Base-by-base conservation (phyloP, 1,284 basidiomycete genomes). In the Sutorius eximius region DNA sequence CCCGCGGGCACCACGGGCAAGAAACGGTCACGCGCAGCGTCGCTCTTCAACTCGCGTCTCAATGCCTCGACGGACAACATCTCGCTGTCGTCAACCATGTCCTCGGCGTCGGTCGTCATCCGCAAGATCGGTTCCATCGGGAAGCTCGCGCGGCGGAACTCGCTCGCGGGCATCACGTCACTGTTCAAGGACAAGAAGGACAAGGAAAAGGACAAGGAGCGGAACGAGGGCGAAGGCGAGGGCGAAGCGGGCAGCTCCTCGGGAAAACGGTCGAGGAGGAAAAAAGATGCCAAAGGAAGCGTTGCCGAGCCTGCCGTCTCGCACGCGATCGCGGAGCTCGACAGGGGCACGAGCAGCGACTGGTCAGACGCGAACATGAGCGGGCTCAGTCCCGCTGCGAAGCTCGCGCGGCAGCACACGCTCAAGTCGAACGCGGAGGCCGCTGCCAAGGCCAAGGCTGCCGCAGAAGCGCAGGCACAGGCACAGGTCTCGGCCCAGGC, bases 1-100 rank as follows among this genome's bases (percentile, higher is more conserved):
- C 69, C 70, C 20, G 79, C 54, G 2, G 48, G 79, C 20, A 80
- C 81, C 5, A 76, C 59, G 2, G 48, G 40, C 43, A 87, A 86
- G 75, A 89, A 89, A 73, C 84, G 82, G 65, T 80, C 82, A 43
- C 82, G 86, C 12, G 82, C 89, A 48, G 80, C 82, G 15, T 83
- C 79, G 41, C 71, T 96, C 59, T 95, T 99, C 81, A 96, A 95
- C 73, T 87, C 90, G 61, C 87, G 91, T 62, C 77, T 94, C 66
- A 98, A 99, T 71, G 88, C 90, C 47, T 94, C 91, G 53, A 97
- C 95, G 43, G 95, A 99, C 73, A 99, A 99, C 73, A 96, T 99
- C 59, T 97, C 94, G 33, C 85, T 99, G 49, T 92, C 90, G 32
- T 96, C 93, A n/a, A 98, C 96, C 42, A 95, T 98, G 63, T 93